A percentile compares a stretch with the other conserved stretches of the same genome.
phyloP scores from a whole-genome alignment of 306 rosid genomes.

The Cyclanthera cordifolia region DNA sequence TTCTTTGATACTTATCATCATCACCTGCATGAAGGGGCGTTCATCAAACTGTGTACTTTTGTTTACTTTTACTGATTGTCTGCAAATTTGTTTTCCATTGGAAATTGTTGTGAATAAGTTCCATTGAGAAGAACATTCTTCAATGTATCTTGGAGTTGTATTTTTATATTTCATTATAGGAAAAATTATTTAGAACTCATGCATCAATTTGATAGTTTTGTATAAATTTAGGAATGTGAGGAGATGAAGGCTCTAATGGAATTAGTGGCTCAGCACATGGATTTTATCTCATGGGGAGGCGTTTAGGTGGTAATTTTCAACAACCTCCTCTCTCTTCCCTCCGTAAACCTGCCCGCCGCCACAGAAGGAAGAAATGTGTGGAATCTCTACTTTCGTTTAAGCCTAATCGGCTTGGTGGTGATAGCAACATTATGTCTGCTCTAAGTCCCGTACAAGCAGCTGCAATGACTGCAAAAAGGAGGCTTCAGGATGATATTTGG shows the following conservation, averaged over 20 bases:
- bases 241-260: slow-evolving; percentile 75
- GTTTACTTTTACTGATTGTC: no score
- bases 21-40: background rate
- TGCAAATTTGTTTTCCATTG: background rate
- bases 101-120: background rate
- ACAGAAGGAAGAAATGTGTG: slow-evolving; percentile 59
- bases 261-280: slow-evolving; percentile 61
- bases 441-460: slow-evolving; percentile 92
- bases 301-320: slow-evolving; percentile 56
- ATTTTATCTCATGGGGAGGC: slow-evolving; percentile 80
- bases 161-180: background rate
- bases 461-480: slow-evolving; percentile 94
- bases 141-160: background rate
- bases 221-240: slow-evolving; percentile 58
- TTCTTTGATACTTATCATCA: background rate
- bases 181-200: slow-evolving; percentile 2
- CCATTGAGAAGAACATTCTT: background rate
- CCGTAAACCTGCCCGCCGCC: slow-evolving; percentile 50
- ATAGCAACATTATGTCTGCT: slow-evolving; percentile 53
- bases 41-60: background rate
- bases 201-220: slow-evolving; percentile 11
- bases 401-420: slow-evolving; percentile 83
- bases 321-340: slow-evolving; percentile 69
- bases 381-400: slow-evolving; percentile 71
- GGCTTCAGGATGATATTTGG: slow-evolving; percentile 91